Conservation (phyloP, 2,329 filamentous ascomycete species). For the Colletotrichum sp. region DNA sequence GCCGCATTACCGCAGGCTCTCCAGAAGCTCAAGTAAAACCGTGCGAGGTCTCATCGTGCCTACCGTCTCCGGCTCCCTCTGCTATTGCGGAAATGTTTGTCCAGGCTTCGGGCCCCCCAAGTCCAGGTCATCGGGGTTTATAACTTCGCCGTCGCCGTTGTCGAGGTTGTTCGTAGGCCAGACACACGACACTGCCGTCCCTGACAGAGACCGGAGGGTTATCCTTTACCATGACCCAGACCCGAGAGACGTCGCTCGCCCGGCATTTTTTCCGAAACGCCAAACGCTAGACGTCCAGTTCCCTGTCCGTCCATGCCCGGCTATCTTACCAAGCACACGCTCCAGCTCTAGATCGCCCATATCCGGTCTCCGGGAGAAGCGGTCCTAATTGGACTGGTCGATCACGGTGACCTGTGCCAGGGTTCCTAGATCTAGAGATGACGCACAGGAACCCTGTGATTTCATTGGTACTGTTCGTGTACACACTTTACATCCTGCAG, state of each 20-base stretch:
- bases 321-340: not conserved
- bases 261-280: not conserved
- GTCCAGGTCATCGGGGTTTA: not conserved
- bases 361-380: not conserved
- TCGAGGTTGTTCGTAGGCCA: not conserved
- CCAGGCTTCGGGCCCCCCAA: not conserved
- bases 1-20: not conserved
- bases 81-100: no score
- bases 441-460: not conserved
- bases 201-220: not conserved
- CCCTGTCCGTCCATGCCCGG: not conserved
- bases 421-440: not conserved
- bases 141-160: not conserved
- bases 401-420: not conserved
- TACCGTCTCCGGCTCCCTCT: no score
- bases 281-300: not conserved
- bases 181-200: not conserved
- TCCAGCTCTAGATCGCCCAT: not conserved
- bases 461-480: not conserved
- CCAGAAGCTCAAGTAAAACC: not conserved
- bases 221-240: not conserved
- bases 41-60: not conserved
- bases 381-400: not conserved
- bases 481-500: not conserved
- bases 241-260: not conserved